A percentile compares a stretch with the other conserved stretches of the same genome.
Conservation (phyloP, 352 stramenopile species). For the Globisporangium nodosum region DNA sequence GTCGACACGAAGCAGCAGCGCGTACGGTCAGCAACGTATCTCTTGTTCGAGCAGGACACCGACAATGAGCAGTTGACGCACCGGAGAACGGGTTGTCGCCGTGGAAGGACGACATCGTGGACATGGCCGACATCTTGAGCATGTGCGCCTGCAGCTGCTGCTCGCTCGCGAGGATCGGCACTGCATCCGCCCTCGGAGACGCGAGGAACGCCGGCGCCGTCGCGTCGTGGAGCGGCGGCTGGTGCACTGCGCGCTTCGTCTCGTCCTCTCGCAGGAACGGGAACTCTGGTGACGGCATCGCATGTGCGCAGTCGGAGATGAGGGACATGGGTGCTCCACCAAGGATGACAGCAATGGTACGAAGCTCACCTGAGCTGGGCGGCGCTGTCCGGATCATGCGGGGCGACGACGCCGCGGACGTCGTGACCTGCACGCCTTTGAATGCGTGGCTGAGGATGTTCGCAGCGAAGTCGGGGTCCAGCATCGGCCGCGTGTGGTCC, state of each 20-base stretch:
- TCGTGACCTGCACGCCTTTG: conserved; percentile 43
- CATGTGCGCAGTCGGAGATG: neutral
- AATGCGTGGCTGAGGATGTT: conserved; percentile 65
- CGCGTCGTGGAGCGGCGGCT: neutral
- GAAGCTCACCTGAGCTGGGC: conserved; percentile 44
- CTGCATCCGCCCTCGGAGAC: conserved; percentile 4
- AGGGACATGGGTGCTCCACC: neutral
- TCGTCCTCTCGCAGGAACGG: conserved; percentile 68
- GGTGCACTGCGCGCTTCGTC: conserved; percentile 8
- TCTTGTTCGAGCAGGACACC: neutral
- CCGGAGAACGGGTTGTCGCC: conserved; percentile 51
- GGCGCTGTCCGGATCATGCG: conserved; percentile 59
- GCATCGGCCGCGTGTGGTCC: conserved; percentile 18
- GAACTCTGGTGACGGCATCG: conserved; percentile 30
- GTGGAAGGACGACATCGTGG: conserved; percentile 50
- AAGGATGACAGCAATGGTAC: no score
- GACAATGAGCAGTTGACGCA: neutral
- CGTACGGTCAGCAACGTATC: neutral
- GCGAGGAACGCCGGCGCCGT: conserved; percentile 13
- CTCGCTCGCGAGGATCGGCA: conserved; percentile 11
- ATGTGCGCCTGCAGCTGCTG: conserved; percentile 35
- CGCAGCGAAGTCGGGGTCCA: conserved; percentile 37
- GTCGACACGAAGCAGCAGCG: neutral
- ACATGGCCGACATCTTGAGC: conserved; percentile 49
- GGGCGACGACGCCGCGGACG: conserved; percentile 37